A percentile compares a stretch with the other conserved stretches of the same genome.
These are phyloP conservation scores for Elsinoe fawcettii DNA, from an alignment of 2,329 filamentous ascomycete species.

Conservation along the genomic window DNA sequence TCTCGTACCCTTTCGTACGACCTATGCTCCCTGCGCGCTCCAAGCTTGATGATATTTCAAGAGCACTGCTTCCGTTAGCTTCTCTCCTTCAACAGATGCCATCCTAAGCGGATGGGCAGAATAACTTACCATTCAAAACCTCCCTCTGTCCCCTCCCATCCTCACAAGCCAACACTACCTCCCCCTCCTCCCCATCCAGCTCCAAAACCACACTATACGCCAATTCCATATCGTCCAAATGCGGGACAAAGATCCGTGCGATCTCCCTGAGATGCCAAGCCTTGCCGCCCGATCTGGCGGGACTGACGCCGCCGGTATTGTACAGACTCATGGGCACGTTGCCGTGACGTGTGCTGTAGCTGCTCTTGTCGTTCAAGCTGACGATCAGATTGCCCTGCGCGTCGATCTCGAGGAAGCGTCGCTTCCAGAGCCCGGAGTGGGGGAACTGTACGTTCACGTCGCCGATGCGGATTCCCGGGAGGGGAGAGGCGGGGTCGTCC, in stretches of 20 bases:
- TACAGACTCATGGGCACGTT: constrained; percentile 8
- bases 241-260: constrained; percentile 1
- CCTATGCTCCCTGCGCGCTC: neutral
- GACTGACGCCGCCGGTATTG: neutral
- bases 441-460: constrained; percentile 97
- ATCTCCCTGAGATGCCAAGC: constrained; percentile 8
- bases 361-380: constrained; percentile 27
- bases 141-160: constrained; percentile 12
- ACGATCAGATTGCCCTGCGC: constrained; percentile 75
- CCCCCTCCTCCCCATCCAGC: constrained; percentile 10
- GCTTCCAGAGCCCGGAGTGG: constrained; percentile 89
- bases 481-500: neutral
- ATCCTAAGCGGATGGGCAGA: neutral
- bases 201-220: constrained; percentile 9
- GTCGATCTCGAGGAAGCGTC: constrained; percentile 79
- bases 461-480: constrained; percentile 63
- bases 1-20: neutral
- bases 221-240: constrained; percentile 12
- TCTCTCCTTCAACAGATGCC: no score
- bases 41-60: constrained; percentile 10
- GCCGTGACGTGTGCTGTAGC: neutral
- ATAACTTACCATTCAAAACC: constrained; percentile 12
- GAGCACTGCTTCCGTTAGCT: neutral
- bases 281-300: neutral
- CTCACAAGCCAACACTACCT: constrained; percentile 11